Evolutionary conservation across 768 basidiomycete genomes (phyloP), one percentile per base, ranked within the genome.

Genomic region (Piloderma croceum): DNA sequence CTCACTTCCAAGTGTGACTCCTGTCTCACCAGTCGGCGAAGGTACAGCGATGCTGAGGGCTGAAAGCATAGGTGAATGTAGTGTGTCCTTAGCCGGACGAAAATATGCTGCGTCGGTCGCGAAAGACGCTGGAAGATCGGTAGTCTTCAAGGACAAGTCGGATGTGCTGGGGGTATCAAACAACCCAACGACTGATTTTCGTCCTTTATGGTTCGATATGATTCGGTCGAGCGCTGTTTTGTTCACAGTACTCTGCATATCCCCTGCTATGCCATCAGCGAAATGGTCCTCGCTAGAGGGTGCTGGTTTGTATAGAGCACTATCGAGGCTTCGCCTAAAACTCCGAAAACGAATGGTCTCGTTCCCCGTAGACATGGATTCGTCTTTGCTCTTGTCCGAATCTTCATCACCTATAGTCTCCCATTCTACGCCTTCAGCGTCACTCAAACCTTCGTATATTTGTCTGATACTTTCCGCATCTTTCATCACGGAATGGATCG

Each of bases 391-490:
- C 50, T n/a, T n/a, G n/a, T n/a, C 55, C 48, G 11, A 35, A n/a
- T 43, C 44, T 34, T 48, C 49, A 25, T 61, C 58, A 11, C 42
- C 43, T 7, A 71, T 63, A 21, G 70, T 54, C 22, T 71, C 67
- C 31, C 76, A 61, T 38, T 81, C 77, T 11, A 71, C 48, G 13
- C 52, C 60, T 24, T 70, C 69, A 10, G 69, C 71, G 33, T 79
- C 77, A 18, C 71, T 71, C 25, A 89, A 68, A 40, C 66, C 78
- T 45, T 86, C 84, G 46, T 88, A 90, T 5, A 78, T 72, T 40
- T 74, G 74, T 34, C 71, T 70, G 46, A 90, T 86, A 39, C 73
- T 74, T 34, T 83, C 74, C 2, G 81, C 80, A 49, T 89, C 84
- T 43, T 74, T 70, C 48, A 86, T 83, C 7, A 85, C 83, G 4